Evolutionary conservation across 2,329 filamentous ascomycete genomes (phyloP).

Genomic region (Microdochium paspali): DNA sequence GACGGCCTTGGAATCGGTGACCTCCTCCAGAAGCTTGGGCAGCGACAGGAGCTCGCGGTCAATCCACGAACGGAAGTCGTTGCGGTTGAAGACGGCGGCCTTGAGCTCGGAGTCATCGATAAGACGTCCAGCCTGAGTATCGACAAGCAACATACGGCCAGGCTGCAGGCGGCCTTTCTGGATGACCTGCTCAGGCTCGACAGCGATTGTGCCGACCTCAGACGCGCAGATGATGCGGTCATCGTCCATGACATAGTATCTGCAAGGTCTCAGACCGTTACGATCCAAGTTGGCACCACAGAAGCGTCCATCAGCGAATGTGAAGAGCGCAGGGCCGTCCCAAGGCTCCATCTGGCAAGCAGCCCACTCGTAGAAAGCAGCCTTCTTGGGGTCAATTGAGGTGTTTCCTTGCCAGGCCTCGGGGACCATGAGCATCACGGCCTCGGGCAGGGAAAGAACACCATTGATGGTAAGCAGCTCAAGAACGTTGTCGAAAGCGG

Average conservation of each 20-base stretch:
- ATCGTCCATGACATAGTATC: slow-evolving; percentile 94
- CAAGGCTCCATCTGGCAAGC: slow-evolving; percentile 98
- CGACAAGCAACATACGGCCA: slow-evolving; percentile 91
- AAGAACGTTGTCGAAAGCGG: slow-evolving; percentile 93
- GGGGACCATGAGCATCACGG: slow-evolving; percentile 97
- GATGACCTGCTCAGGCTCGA: slow-evolving; percentile 82
- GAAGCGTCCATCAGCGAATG: slow-evolving; percentile 91
- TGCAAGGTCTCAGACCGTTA: slow-evolving; percentile 89
- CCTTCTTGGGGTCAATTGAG: slow-evolving; percentile 87
- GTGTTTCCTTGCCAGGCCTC: slow-evolving; percentile 96
- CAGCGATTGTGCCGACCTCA: slow-evolving; percentile 85
- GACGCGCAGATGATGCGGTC: slow-evolving; percentile 96
- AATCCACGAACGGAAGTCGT: slow-evolving; percentile 84
- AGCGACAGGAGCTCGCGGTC: slow-evolving; percentile 78
- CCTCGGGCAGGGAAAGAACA: slow-evolving; percentile 87
- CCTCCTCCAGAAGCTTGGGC: slow-evolving; percentile 59
- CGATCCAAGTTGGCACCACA: slow-evolving; percentile 95
- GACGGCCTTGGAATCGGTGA: slow-evolving; percentile 44
- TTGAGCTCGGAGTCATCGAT: slow-evolving; percentile 93
- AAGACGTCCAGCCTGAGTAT: slow-evolving; percentile 80
- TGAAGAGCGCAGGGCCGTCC: slow-evolving; percentile 95
- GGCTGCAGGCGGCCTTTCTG: slow-evolving; percentile 92
- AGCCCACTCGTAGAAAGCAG: slow-evolving; percentile 97
- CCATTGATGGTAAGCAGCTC: slow-evolving; percentile 93
- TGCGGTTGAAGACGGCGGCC: slow-evolving; percentile 72